Evolutionary conservation across 768 basidiomycete species (phyloP).

Genomic region (Trametopsis cervina): DNA sequence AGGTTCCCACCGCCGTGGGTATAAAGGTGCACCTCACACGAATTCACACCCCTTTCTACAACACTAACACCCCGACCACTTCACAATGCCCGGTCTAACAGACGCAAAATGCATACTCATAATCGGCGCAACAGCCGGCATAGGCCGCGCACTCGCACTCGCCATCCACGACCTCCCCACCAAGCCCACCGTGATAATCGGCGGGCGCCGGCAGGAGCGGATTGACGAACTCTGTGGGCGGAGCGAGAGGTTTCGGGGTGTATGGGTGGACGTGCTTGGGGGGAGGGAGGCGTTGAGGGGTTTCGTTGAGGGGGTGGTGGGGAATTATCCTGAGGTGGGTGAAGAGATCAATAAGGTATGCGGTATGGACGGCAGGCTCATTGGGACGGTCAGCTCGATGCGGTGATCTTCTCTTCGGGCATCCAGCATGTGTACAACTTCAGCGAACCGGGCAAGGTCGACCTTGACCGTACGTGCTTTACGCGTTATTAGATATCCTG

Average conservation of each 20-base stretch:
- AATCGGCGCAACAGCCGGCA: constrained; percentile 48
- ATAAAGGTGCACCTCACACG: too few relatives aligned
- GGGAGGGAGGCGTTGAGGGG: constrained; percentile 32
- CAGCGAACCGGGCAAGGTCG: constrained; percentile 31
- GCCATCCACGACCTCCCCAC: constrained; percentile 39
- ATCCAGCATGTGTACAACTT: constrained; percentile 44
- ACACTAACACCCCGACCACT: neutral
- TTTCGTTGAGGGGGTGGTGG: constrained; percentile 33
- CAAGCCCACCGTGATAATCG: constrained; percentile 41
- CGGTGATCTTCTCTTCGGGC: constrained; percentile 45
- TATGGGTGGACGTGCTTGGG: constrained; percentile 37
- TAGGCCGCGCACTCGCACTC: constrained; percentile 50
- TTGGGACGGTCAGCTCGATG: constrained; percentile 57
- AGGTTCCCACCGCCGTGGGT: too few relatives aligned
- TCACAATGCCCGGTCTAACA: constrained; percentile 19
- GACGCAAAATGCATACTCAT: constrained; percentile 44
- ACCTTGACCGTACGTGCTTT: constrained; percentile 31
- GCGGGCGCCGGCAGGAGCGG: constrained; percentile 44
- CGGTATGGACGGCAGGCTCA: too few relatives aligned
- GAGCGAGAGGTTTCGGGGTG: constrained; percentile 30
- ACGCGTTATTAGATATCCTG: too few relatives aligned
- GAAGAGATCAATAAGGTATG: neutral
- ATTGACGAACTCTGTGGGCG: constrained; percentile 39
- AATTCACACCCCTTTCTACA: too few relatives aligned
- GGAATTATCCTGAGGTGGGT: constrained; percentile 41